Percentiles rank a stretch among this genome's conserved stretches.
phyloP scores from a whole-genome alignment of 2,329 filamentous ascomycete genomes.

The Xylariaceae sp. region DNA sequence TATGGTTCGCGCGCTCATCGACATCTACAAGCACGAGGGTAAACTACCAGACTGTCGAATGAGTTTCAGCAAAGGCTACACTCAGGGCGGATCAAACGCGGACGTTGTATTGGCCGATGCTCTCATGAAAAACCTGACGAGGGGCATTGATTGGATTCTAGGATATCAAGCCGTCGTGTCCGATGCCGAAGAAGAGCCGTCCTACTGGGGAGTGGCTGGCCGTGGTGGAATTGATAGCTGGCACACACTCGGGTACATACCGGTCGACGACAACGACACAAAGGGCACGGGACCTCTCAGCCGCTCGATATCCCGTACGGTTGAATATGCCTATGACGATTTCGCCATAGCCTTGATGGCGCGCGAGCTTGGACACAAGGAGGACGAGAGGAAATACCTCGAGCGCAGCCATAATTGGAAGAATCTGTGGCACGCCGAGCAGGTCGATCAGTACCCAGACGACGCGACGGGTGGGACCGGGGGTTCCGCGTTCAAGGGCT shows the following conservation, averaged over 20 bases:
- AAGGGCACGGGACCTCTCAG: conserved; percentile 60
- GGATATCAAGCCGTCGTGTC: conserved; percentile 68
- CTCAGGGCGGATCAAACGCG: conserved; percentile 71
- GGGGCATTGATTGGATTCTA: conserved; percentile 60
- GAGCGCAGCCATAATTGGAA: conserved; percentile 61
- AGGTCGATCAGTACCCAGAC: conserved; percentile 32
- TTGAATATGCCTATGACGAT: conserved; percentile 79
- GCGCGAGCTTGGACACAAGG: conserved; percentile 45
- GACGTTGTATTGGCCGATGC: conserved; percentile 67
- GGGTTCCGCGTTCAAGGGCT: conserved; percentile 56
- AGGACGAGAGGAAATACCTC: conserved; percentile 56
- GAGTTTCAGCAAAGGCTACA: conserved; percentile 69
- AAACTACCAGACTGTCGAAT: conserved; percentile 71
- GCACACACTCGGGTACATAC: conserved; percentile 66
- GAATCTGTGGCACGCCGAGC: conserved; percentile 54
- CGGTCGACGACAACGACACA: conserved; percentile 59
- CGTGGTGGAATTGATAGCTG: conserved; percentile 66
- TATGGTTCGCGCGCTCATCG: conserved; percentile 66
- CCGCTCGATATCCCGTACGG: conserved; percentile 64
- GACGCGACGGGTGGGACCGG: conserved; percentile 14
- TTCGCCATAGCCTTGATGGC: conserved; percentile 63
- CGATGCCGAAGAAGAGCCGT: conserved; percentile 63
- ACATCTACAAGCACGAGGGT: conserved; percentile 61
- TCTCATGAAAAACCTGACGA: conserved; percentile 60
- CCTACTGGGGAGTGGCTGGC: conserved; percentile 63